A percentile compares a stretch with the other conserved stretches of the same genome.
These are phyloP conservation scores for Alternaria brassicae DNA, from an alignment of 2,329 filamentous ascomycete species.

Conservation along the genomic window DNA sequence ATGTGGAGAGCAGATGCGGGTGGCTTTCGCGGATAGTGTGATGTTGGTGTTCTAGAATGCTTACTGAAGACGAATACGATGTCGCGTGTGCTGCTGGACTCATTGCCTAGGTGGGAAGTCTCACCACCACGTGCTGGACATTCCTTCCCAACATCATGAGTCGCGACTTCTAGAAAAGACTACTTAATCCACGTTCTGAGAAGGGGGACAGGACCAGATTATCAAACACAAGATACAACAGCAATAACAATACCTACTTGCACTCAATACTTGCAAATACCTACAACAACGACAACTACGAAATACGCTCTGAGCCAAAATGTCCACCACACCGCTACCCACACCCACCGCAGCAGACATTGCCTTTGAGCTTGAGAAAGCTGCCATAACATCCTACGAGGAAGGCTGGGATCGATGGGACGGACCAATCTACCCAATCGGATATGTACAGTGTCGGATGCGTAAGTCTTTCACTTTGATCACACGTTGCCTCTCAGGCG, in stretches of 20 bases:
- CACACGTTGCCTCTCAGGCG: neutral
- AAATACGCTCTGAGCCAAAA: neutral
- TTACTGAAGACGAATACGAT: neutral
- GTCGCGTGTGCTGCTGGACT: neutral
- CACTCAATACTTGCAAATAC: neutral
- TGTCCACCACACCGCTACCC: neutral
- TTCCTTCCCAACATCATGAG: neutral
- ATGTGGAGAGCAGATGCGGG: neutral
- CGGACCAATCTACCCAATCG: conserved; percentile 33
- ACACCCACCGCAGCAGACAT: conserved; percentile 20
- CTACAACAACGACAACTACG: neutral
- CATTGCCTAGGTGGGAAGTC: neutral
- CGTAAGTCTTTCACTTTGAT: conserved; percentile 14
- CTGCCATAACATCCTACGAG: conserved; percentile 34
- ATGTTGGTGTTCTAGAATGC: neutral
- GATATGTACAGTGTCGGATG: conserved; percentile 33
- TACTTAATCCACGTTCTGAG: neutral
- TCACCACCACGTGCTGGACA: neutral
- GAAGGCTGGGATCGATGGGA: conserved; percentile 39
- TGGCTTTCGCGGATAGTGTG: neutral
- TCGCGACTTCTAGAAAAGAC: neutral
- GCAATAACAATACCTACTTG: neutral
- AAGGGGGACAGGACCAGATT: too few relatives aligned
- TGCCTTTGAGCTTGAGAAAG: conserved; percentile 33
- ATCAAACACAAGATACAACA: neutral